Conservation (phyloP, 495 filamentous ascomycete species). For the Penicillium soppii region DNA sequence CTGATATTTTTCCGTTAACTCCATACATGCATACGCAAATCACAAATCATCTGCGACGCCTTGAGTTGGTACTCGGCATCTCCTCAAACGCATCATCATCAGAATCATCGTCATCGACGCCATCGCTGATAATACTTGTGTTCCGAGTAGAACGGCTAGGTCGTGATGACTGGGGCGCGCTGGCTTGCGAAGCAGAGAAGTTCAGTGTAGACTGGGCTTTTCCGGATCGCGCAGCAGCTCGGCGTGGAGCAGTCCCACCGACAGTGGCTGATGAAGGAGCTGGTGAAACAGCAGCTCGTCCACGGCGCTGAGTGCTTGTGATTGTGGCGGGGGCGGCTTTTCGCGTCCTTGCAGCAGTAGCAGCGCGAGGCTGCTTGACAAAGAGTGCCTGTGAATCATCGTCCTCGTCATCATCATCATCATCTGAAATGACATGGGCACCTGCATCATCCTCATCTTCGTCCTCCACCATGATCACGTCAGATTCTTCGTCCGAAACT, state of each 20-base stretch:
- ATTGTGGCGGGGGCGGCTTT: conserved; percentile 26
- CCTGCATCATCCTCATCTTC: conserved; percentile 60
- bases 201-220: conserved; percentile 67
- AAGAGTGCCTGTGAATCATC: conserved; percentile 53
- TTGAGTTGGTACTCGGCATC: conserved; percentile 26
- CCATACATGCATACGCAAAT: conserved; percentile 3
- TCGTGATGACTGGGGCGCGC: conserved; percentile 41
- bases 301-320: conserved; percentile 25
- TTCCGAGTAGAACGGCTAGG: conserved; percentile 41
- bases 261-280: conserved; percentile 47
- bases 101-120: conserved; percentile 77
- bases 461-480: conserved; percentile 61
- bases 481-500: conserved; percentile 58
- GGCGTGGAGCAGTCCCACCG: conserved; percentile 35
- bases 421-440: conserved; percentile 28
- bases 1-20: background rate
- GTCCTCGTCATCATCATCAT: conserved; percentile 33
- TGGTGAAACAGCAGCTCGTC: conserved; percentile 38
- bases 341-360: conserved; percentile 24
- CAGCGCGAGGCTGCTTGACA: conserved; percentile 49
- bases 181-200: conserved; percentile 61
- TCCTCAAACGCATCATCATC: conserved; percentile 82
- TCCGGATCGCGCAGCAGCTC: conserved; percentile 27
- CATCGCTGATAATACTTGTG: conserved; percentile 40
- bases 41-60: conserved; percentile 13